Base-by-base conservation (phyloP, 805 yeast genomes). In the Starmerella scarabaei region DNA sequence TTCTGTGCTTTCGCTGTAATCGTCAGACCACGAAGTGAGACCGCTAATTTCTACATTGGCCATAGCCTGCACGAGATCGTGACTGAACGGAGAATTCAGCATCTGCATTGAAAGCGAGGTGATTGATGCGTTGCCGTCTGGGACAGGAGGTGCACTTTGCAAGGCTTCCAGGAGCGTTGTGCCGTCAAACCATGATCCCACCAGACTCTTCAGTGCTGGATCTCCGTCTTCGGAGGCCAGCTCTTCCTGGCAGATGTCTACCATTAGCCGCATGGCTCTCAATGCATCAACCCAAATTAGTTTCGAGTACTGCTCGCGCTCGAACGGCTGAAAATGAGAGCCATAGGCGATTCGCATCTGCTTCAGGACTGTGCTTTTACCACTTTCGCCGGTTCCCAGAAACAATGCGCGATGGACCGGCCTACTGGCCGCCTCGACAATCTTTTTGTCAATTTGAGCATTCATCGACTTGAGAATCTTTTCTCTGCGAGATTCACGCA, bases 251-350 rank as follows among this genome's bases (percentile, higher is more conserved):
- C 50, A 42, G 5, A 42, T 32, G n/a, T 77, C 66, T 21, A 88
- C 73, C 38, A 86, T 62, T 19, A 69, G 68, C 55, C 80, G 76
- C 91, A 86, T 84, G 29, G 83, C 71, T 49, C 82, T 84, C 36
- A 86, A 74, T 1, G 91, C 73, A 60, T 88, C 96, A 12, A 80
- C 80, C 95, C 96, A 91, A 18, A 91, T 83, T 16, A 88, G 82
- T 50, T 84, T 85, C 2, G 80, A 59, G 58, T 85, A 91, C 56
- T 81, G 86, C 33, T 66, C 53, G 38, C 94, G 67, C 58, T 91
- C 97, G 47, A 75, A 80, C 36, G 71, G 71, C 1, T 80, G 66
- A 62, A 88, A 91, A 2, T n/a, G n/a, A n/a, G n/a, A n/a, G n/a
- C n/a, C 80, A 57, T 91, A 96, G 31, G 85, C 59, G 15, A 91